Evolutionary conservation across 108 stramenopile species (phyloP).

Genomic region (Aurantiochytrium sp.): DNA sequence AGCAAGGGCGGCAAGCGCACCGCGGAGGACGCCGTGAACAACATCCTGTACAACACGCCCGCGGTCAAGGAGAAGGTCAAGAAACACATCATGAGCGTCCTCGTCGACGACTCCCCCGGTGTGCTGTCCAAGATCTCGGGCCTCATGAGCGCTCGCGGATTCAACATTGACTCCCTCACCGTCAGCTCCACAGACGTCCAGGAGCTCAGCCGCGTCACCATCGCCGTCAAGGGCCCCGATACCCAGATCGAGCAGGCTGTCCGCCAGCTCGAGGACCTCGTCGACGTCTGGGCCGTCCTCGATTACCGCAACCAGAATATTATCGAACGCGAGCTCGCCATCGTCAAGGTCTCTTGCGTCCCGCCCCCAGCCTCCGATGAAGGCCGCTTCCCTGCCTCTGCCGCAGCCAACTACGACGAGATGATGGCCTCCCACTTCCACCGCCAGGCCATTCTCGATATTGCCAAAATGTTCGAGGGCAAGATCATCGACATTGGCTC

Average conservation of each 20-base stretch:
- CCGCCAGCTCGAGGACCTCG: conserved; percentile 14
- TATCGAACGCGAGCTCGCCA: conserved; percentile 8
- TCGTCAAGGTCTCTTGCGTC: conserved; percentile 6
- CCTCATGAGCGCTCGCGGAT: conserved; percentile 2
- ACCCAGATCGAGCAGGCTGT: conserved; percentile 7
- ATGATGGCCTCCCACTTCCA: conserved; percentile 12
- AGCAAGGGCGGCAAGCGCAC: neutral
- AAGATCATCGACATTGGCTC: conserved; percentile 3
- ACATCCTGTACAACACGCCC: conserved; percentile 18
- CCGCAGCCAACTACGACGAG: neutral
- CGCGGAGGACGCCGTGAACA: neutral
- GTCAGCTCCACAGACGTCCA: conserved; percentile 1
- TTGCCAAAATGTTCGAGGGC: conserved; percentile 15
- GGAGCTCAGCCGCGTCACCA: conserved; percentile 12
- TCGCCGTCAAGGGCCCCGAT: neutral
- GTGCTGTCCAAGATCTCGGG: conserved; percentile 3
- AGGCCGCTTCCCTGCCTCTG: neutral
- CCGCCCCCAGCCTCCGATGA: neutral
- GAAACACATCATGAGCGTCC: neutral
- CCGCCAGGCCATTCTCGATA: conserved; percentile 12
- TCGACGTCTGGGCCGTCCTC: conserved; percentile 10
- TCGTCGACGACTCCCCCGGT: neutral
- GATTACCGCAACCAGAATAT: neutral
- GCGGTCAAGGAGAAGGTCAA: neutral
- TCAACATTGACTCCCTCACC: conserved; percentile 18